These are phyloP conservation scores for Mycena sanguinolenta DNA, from an alignment of 768 basidiomycete genomes.

Conservation along the genomic window DNA sequence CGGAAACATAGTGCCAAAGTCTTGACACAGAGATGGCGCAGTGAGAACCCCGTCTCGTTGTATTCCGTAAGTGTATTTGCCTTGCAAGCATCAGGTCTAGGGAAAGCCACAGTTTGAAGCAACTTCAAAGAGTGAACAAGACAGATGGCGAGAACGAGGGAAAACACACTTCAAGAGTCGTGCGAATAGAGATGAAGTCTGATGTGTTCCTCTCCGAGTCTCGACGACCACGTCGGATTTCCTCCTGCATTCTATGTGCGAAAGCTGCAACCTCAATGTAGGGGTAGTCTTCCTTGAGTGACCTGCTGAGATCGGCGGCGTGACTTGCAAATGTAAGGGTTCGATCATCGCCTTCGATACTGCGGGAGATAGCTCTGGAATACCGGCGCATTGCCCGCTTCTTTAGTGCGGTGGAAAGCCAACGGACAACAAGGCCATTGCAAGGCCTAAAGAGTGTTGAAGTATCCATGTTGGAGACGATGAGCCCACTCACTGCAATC, in stretches of 20 bases:
- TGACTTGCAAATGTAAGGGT: not conserved
- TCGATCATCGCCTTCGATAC: not conserved
- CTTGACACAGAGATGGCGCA: not conserved
- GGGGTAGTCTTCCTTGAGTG: not conserved
- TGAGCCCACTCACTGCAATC: slow-evolving; percentile 1
- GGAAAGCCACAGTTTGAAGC: not conserved
- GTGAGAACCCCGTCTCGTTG: not conserved
- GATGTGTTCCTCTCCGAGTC: not conserved
- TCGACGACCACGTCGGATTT: not conserved
- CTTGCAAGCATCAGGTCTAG: not conserved
- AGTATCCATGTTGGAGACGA: not conserved
- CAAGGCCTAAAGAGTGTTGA: not conserved
- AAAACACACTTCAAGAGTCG: not conserved
- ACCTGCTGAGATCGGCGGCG: not conserved
- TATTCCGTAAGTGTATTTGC: not conserved
- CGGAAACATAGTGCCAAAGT: not conserved
- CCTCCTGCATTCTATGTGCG: not conserved
- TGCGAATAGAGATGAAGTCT: slow-evolving; percentile 1
- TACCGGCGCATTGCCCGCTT: not conserved
- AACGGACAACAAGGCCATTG: not conserved
- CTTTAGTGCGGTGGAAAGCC: not conserved
- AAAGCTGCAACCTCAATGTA: not conserved
- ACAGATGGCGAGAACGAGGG: not conserved
- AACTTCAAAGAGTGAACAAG: not conserved
- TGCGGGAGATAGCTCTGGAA: slow-evolving; percentile 1